Evolutionary conservation across 306 rosid species (phyloP), one percentile per base, ranked within the genome.

Genomic region (Mimosa bimucronata): DNA sequence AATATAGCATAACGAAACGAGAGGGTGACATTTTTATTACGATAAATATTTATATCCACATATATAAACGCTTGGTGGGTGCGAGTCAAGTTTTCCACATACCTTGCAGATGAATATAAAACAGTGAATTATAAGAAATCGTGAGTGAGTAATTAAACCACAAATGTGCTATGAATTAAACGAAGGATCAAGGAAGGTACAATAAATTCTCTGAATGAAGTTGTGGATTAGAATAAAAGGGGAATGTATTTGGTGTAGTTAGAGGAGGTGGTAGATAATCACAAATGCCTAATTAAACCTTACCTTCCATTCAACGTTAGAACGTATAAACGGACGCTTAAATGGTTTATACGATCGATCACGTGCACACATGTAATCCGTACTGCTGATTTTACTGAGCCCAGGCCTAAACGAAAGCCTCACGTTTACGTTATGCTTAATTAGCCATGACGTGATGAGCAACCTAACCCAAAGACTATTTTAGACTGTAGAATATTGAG

Each of bases 361-460:
- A 0, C 9, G 70, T 3, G 25, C 34, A 3, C 21, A 64, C 6
- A n/a, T 64, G 3, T 13, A 0, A 64, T 37, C 70, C 40, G n/a
- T 25, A 25, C 26, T 9, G 1, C 14, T 9, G 11, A 53, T 21
- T 9, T 55, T 58, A 21, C 14, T 12, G 23, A 9, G 62, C 30
- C 3, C 9, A 12, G 1, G 16, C 31, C 16, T 25, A 9, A 25
- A 1, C 18, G 18, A 10, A 21, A 11, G 30, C 65, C 9, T 13
- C 31, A 30, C 7, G 44, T 67, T 60, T 76, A 61, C 67, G 53
- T 81, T 76, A 31, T 76, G 58, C 30, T 44, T 23, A 34, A 34
- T 34, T 34, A 41, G 23, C 13, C 38, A 25, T 31, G 65, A 71
- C 41, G 50, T 61, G 29, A 15, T 50, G 31, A 52, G 60, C 25